Percentiles rank a stretch among this genome's conserved stretches.
Evolutionary conservation across 257 asterid species (phyloP).

Genomic region (Solanum peruvianum): DNA sequence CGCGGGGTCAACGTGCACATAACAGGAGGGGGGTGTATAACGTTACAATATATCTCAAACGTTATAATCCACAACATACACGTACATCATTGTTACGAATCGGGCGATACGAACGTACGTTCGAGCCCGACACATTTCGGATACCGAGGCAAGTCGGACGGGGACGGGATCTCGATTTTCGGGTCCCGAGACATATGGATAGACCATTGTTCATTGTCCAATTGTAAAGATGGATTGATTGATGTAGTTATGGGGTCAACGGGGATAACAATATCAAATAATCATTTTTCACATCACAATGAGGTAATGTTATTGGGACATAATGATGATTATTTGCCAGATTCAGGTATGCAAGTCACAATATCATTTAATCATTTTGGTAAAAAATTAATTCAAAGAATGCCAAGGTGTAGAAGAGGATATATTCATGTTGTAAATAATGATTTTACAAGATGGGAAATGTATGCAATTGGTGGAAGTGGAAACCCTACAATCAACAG

Average conservation of each 20-base stretch:
- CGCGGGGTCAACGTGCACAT: conserved; percentile 52
- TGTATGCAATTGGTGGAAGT: conserved; percentile 86
- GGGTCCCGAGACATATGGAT: conserved; percentile 60
- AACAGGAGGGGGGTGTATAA: conserved; percentile 63
- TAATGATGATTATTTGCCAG: conserved; percentile 54
- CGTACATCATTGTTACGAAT: conserved; percentile 45
- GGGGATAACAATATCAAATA: conserved; percentile 53
- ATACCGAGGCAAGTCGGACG: conserved; percentile 45
- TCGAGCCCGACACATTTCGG: conserved; percentile 72
- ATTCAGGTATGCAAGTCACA: conserved; percentile 78
- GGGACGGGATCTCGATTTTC: conserved; percentile 63
- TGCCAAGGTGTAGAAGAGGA: conserved; percentile 79
- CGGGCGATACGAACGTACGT: conserved; percentile 51
- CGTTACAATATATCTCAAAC: conserved; percentile 43
- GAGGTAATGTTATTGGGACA: conserved; percentile 72
- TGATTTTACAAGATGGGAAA: conserved; percentile 72
- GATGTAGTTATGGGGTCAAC: conserved; percentile 74
- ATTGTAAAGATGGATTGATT: conserved; percentile 63
- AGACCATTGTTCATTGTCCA: conserved; percentile 56
- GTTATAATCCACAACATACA: conserved; percentile 64
- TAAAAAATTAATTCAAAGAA: conserved; percentile 45
- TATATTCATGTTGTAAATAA: conserved; percentile 70
- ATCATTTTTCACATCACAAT: conserved; percentile 56
- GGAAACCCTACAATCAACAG: conserved; percentile 71
- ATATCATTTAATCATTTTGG: conserved; percentile 70